phyloP scores from a whole-genome alignment of 1,284 basidiomycete genomes.

The Heterobasidion irregulare region DNA sequence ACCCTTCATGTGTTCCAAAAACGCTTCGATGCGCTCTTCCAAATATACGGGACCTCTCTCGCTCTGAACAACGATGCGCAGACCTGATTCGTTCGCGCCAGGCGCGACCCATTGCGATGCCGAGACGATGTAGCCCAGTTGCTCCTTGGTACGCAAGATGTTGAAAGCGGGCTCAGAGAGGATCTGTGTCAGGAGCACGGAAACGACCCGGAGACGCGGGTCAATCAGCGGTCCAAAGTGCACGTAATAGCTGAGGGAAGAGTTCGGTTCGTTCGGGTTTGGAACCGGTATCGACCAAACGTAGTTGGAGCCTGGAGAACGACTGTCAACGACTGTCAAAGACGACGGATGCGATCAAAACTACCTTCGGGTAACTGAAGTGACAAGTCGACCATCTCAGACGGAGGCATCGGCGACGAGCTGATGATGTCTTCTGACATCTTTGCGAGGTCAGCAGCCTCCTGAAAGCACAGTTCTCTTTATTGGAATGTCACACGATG shows the following conservation, averaged over 20 bases:
- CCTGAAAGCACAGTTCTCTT: conserved; percentile 32
- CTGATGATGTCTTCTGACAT: conserved; percentile 66
- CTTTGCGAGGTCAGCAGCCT: conserved; percentile 69
- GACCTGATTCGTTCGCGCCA: conserved; percentile 64
- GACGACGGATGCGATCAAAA: neutral
- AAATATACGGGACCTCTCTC: conserved; percentile 82
- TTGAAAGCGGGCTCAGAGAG: conserved; percentile 91
- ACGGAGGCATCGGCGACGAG: conserved; percentile 44
- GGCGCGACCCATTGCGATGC: conserved; percentile 46
- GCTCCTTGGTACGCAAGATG: conserved; percentile 90
- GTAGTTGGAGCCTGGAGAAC: conserved; percentile 53
- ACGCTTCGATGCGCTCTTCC: conserved; percentile 84
- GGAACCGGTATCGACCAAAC: conserved; percentile 67
- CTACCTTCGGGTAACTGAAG: conserved; percentile 64
- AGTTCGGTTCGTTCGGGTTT: conserved; percentile 87
- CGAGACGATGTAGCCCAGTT: conserved; percentile 88
- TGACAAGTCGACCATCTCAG: conserved; percentile 53
- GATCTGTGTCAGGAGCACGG: conserved; percentile 67
- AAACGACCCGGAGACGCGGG: conserved; percentile 47
- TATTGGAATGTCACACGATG: neutral
- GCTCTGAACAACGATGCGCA: conserved; percentile 89
- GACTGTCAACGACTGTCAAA: conserved; percentile 9
- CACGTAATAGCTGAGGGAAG: conserved; percentile 72
- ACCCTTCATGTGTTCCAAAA: conserved; percentile 63
- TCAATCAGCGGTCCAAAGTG: conserved; percentile 62